Evolutionary conservation across 805 yeast genomes (phyloP), one percentile per base, ranked within the genome.

Genomic region (Henningerozyma blattae): DNA sequence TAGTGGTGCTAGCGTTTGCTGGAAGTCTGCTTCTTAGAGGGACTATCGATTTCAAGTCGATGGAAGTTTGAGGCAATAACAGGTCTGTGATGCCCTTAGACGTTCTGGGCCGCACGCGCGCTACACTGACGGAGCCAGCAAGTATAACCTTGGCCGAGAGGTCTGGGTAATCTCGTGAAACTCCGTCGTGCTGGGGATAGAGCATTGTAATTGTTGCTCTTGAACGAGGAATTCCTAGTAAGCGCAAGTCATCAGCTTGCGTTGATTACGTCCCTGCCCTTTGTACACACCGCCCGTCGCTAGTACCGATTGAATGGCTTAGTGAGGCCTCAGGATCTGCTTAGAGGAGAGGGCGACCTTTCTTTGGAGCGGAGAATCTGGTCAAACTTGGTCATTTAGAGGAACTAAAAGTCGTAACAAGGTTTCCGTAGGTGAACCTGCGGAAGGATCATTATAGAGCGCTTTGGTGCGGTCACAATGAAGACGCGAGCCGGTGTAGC

Each of bases 51-150:
- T 52, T 58, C 56, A 57, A 59, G 61, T 52, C 59, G 61, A 56
- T 56, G 63, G 64, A 59, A 57, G 63, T 56, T 57, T 57, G 65
- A 58, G 65, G 63, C 63, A 57, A 56, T 59, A 59, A 59, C 64
- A 59, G 62, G 63, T 56, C 63, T 58, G 62, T 58, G 62, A 59
- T 58, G 63, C 63, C 64, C 64, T 58, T 58, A 59, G 62, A 59
- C 62, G 63, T 58, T 58, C 64, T 59, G 63, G 63, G 62, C 62
- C 62, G 62, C 64, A 57, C 61, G 63, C 64, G 64, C 63, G 62
- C 64, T 59, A 58, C 64, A 59, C 61, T 59, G 62, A 59, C 62
- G 61, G 63, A 58, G 63, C 61, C 64, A 58, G 60, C 62, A 62
- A 57, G 64, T 54, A 41, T 41, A 49, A 45, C 61, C 58, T 52